Base-by-base conservation (phyloP, 768 basidiomycete genomes). In the Lentinus brumalis region DNA sequence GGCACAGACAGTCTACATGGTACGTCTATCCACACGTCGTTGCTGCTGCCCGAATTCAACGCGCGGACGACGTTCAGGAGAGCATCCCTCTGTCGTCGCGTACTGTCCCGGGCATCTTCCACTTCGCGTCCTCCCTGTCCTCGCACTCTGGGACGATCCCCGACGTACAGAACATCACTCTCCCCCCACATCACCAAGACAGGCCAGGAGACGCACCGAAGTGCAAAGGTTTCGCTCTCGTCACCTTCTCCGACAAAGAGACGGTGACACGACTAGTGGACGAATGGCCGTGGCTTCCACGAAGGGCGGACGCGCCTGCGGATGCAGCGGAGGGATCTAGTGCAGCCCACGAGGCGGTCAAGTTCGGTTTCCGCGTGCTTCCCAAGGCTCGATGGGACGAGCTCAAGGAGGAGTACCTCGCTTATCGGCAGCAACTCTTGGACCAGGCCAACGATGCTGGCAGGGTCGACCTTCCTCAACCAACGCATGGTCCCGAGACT, bases 191-290 rank as follows among this genome's bases (percentile, higher is more conserved):
- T 66, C 82, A 87, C 69, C 79, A 82, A 50, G 89, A 90, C 69
- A 78, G 78, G 53, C 80, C 83, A 14, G 83, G 74, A 2, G 79
- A 81, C 29, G 65, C 74, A 14, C 84, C 87, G 2, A 82, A 80
- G 56, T 87, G 82, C 72, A 92, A 88, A 76, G 88, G 89, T 1
- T 93, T 92, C 62, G 89, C 90, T 0, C 81, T 94, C 31, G 75
- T 93, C 56, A 84, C 84, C 0, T 75, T 93, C 46, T 71, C 76
- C 2, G 59, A 72, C 5, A 39, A 68, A 1, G 70, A 74, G 1
- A 79, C 84, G 29, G 78, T 74, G 2, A 72, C 80, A 8, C 60
- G 69, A 2, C 61, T 93, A 0, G 70, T 85, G 0, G 41, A 73
- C 0, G 66, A 67, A 29, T 94, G 89, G 87, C 85, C 86, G 5